These are phyloP conservation scores for Meredithiella fracta DNA, from an alignment of 2,329 filamentous ascomycete species.

Conservation along the genomic window DNA sequence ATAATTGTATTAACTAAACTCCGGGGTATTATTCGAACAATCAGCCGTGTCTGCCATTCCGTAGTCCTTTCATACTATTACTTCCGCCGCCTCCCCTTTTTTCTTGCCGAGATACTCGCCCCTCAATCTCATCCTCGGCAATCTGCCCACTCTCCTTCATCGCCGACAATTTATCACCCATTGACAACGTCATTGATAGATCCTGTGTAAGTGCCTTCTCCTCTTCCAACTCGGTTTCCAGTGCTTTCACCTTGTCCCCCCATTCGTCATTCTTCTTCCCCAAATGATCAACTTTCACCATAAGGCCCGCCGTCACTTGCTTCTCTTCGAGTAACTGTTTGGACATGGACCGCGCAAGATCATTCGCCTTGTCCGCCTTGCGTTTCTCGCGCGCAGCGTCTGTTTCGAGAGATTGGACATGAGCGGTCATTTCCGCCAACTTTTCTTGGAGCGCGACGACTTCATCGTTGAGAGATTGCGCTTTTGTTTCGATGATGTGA, in stretches of 20 bases:
- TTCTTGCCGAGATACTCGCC: neutral
- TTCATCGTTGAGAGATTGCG: constrained; percentile 14
- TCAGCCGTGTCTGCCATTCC: neutral
- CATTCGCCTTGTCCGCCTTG: constrained; percentile 54
- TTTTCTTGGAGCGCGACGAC: neutral
- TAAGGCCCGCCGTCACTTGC: constrained; percentile 60
- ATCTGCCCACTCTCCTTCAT: neutral
- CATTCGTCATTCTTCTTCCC: constrained; percentile 44
- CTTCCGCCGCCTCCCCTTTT: neutral
- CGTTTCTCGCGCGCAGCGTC: constrained; percentile 42
- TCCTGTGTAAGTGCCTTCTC: neutral
- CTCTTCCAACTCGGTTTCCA: neutral
- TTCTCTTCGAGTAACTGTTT: constrained; percentile 77
- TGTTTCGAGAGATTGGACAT: neutral
- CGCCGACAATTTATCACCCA: neutral
- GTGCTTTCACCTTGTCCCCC: constrained; percentile 36
- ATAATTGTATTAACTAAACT: neutral
- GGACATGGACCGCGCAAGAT: constrained; percentile 58
- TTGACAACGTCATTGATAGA: neutral
- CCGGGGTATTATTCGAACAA: neutral
- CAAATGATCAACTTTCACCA: constrained; percentile 65
- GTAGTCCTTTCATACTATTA: too few relatives aligned
- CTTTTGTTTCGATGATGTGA: constrained; percentile 39
- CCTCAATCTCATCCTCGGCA: neutral
- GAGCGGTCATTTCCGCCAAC: neutral